Percentiles rank a stretch among this genome's conserved stretches.
These are phyloP conservation scores for Eremochloa ophiuroides DNA, from an alignment of 176 grass and related monocot species.

Conservation along the genomic window DNA sequence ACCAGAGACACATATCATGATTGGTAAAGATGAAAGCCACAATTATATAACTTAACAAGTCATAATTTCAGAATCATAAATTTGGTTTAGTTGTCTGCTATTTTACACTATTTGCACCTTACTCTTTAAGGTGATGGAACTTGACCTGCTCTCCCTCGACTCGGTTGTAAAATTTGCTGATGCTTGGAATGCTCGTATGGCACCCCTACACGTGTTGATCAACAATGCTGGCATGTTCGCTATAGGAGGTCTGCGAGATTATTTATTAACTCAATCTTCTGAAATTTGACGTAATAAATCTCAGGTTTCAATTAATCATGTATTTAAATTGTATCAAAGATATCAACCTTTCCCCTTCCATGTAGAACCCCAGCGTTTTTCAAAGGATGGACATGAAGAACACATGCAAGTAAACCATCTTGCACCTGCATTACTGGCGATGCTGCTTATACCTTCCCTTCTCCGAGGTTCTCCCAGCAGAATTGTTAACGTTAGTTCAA, in stretches of 20 bases:
- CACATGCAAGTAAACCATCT: slow-evolving; percentile 99
- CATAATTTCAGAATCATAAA: slow-evolving; percentile 3
- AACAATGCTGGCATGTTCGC: slow-evolving; percentile 95
- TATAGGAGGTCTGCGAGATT: slow-evolving; percentile 77
- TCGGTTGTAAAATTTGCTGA: slow-evolving; percentile 92
- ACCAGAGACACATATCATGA: not conserved
- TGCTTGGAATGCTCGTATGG: slow-evolving; percentile 85
- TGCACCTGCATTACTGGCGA: slow-evolving; percentile 70
- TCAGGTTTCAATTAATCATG: not conserved
- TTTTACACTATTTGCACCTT: slow-evolving; percentile 31
- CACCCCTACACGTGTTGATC: slow-evolving; percentile 80
- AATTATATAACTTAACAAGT: not conserved
- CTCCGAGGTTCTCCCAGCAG: slow-evolving; percentile 87
- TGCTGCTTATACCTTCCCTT: slow-evolving; percentile 97
- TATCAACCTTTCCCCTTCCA: not conserved
- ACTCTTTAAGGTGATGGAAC: slow-evolving; percentile 90
- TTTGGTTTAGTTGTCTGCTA: not conserved
- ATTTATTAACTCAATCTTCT: not conserved
- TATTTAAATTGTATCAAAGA: not conserved
- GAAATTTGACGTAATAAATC: not conserved
- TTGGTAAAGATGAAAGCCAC: not conserved
- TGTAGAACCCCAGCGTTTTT: slow-evolving; percentile 79
- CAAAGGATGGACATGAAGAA: slow-evolving; percentile 91
- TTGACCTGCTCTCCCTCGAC: slow-evolving; percentile 82
- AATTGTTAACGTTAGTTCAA: slow-evolving; percentile 94